phyloP scores from a whole-genome alignment of 1,139 yeast species.

The Geotrichum australiense region DNA sequence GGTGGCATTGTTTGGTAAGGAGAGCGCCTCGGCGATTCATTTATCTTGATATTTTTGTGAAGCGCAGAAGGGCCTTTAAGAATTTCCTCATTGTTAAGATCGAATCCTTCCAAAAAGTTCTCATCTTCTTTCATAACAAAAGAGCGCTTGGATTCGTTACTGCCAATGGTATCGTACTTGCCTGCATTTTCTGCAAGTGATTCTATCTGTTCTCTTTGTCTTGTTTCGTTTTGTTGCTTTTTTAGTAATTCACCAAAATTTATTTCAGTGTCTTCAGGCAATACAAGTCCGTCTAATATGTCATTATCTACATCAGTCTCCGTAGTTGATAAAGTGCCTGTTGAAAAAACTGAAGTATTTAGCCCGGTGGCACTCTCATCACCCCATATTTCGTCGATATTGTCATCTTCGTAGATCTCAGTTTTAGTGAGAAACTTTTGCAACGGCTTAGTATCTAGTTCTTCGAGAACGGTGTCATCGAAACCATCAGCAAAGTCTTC shows the following conservation, averaged over 20 bases:
- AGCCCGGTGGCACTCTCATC: conserved; percentile 7
- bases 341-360: conserved; percentile 15
- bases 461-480: conserved; percentile 9
- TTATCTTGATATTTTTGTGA: conserved; percentile 24
- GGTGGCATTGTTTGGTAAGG: background rate
- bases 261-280: conserved; percentile 13
- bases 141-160: conserved; percentile 9
- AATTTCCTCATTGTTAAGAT: conserved; percentile 20
- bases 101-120: conserved; percentile 27
- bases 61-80: conserved; percentile 16
- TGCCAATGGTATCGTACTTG: conserved; percentile 11
- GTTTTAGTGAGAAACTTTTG: conserved; percentile 5
- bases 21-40: conserved; percentile 8
- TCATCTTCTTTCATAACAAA: conserved; percentile 20
- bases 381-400: conserved; percentile 10
- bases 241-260: conserved; percentile 12
- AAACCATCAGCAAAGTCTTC: conserved; percentile 16
- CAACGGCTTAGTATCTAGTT: background rate
- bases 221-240: conserved; percentile 11
- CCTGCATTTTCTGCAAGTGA: background rate
- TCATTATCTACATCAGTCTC: conserved; percentile 18
- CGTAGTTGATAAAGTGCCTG: conserved; percentile 12
- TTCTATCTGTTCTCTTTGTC: conserved; percentile 7
- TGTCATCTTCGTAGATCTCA: conserved; percentile 2
- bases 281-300: conserved; percentile 16